Evolutionary conservation across 495 filamentous ascomycete genomes (phyloP).

Genomic region (Aspergillus cavernicola): DNA sequence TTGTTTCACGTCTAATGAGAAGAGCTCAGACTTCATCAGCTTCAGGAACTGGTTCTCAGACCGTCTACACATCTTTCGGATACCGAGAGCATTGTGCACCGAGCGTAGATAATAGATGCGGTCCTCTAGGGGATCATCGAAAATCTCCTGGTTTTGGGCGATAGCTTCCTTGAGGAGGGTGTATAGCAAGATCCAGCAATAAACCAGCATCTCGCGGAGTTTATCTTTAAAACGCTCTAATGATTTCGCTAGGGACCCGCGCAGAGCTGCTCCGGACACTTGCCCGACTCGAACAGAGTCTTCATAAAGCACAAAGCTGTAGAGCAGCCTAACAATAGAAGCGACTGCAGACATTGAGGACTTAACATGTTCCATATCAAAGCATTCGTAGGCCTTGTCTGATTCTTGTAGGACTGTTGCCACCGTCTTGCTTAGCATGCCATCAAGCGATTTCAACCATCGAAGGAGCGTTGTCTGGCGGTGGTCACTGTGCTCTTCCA

Average conservation of each 20-base stretch:
- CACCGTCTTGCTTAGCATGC: slow-evolving; percentile 64
- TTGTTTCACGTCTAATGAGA: slow-evolving; percentile 57
- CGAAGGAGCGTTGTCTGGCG: slow-evolving; percentile 65
- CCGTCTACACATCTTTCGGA: slow-evolving; percentile 80
- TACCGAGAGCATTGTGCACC: slow-evolving; percentile 80
- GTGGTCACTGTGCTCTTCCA: slow-evolving; percentile 54
- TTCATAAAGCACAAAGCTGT: slow-evolving; percentile 75
- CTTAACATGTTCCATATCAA: slow-evolving; percentile 72
- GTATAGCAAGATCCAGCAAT: slow-evolving; percentile 78
- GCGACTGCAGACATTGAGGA: slow-evolving; percentile 65
- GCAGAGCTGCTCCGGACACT: slow-evolving; percentile 39
- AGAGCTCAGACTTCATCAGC: slow-evolving; percentile 77
- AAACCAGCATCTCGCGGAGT: slow-evolving; percentile 84
- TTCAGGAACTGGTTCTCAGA: slow-evolving; percentile 84
- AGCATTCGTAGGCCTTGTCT: slow-evolving; percentile 71
- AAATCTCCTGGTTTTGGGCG: slow-evolving; percentile 57
- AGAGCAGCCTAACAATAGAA: slow-evolving; percentile 65
- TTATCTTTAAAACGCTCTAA: slow-evolving; percentile 60
- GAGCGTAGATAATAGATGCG: slow-evolving; percentile 68
- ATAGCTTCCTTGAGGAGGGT: slow-evolving; percentile 72
- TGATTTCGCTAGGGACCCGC: slow-evolving; percentile 40
- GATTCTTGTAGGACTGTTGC: slow-evolving; percentile 58
- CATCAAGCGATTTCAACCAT: slow-evolving; percentile 74
- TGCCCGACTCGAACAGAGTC: slow-evolving; percentile 76
- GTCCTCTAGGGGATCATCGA: slow-evolving; percentile 62